phyloP scores from a whole-genome alignment of 2,329 filamentous ascomycete species.

The Cladobotryum protrusum region DNA sequence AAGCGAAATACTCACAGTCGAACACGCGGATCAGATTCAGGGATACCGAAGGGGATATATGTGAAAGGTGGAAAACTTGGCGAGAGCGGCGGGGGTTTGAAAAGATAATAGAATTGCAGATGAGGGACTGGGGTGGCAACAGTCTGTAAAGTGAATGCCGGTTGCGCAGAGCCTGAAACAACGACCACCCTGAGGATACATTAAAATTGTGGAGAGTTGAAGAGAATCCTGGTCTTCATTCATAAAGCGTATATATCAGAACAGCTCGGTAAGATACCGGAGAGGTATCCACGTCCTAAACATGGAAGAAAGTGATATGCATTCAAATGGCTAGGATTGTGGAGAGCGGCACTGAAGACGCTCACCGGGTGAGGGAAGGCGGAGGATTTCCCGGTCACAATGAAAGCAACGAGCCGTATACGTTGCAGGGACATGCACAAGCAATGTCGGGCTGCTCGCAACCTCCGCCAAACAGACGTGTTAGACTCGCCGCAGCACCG shows the following conservation, averaged over 20 bases:
- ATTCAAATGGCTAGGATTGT: conserved; percentile 7
- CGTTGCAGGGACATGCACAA: conserved; percentile 20
- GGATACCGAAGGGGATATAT: background rate
- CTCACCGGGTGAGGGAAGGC: conserved; percentile 1
- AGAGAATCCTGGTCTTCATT: conserved; percentile 23
- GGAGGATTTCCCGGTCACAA: conserved; percentile 15
- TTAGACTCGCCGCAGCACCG: conserved; percentile 10
- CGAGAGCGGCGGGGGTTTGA: background rate
- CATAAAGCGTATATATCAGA: conserved; percentile 12
- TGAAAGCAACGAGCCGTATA: conserved; percentile 26
- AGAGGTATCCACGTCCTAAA: conserved; percentile 8
- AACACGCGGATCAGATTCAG: background rate
- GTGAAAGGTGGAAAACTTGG: background rate
- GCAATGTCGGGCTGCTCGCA: conserved; percentile 19
- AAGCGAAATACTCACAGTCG: background rate
- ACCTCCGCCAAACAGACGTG: conserved; percentile 24
- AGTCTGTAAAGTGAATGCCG: background rate
- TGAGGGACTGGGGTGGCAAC: background rate
- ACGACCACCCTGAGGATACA: conserved; percentile 29
- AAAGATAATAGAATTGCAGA: background rate
- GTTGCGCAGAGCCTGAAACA: conserved; percentile 42
- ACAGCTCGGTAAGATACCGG: conserved; percentile 1
- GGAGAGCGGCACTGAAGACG: background rate
- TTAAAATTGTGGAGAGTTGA: conserved; percentile 29
- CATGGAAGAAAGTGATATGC: conserved; percentile 1